These are phyloP conservation scores for Hypoxylon sp. DNA, from an alignment of 2,329 filamentous ascomycete species.

Conservation along the genomic window DNA sequence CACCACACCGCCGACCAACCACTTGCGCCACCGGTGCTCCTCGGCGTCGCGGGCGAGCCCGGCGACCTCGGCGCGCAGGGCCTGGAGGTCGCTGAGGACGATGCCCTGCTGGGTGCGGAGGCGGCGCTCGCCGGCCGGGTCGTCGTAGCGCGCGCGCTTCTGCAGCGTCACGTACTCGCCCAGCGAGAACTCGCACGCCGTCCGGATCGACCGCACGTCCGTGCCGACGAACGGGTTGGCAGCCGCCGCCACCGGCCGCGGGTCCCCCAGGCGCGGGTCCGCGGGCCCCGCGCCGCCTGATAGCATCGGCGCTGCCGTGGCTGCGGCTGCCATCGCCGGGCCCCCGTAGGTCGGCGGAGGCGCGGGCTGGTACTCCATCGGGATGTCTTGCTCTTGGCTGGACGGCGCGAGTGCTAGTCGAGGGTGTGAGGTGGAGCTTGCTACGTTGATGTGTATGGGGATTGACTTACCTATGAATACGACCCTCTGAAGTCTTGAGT, in stretches of 20 bases:
- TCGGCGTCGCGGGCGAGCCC: constrained; percentile 55
- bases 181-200: constrained; percentile 45
- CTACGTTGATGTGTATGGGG: too few relatives aligned
- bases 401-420: too few relatives aligned
- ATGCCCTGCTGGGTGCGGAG: constrained; percentile 53
- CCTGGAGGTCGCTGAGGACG: constrained; percentile 55
- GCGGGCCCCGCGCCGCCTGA: too few relatives aligned
- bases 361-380: constrained; percentile 32
- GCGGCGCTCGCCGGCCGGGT: constrained; percentile 52
- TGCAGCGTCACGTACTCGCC: constrained; percentile 48
- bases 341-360: constrained; percentile 26
- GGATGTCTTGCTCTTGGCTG: too few relatives aligned
- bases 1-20: constrained; percentile 61
- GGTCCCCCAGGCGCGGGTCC: background rate
- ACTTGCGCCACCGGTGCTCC: constrained; percentile 60
- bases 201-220: constrained; percentile 37
- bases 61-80: constrained; percentile 54
- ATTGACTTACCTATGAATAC: too few relatives aligned
- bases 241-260: constrained; percentile 15
- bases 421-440: too few relatives aligned
- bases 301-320: too few relatives aligned
- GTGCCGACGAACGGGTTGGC: constrained; percentile 33
- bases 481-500: too few relatives aligned
- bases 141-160: constrained; percentile 42
- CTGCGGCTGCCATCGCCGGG: too few relatives aligned